phyloP scores from a whole-genome alignment of 495 filamentous ascomycete species.

The Neurospora sp. region DNA sequence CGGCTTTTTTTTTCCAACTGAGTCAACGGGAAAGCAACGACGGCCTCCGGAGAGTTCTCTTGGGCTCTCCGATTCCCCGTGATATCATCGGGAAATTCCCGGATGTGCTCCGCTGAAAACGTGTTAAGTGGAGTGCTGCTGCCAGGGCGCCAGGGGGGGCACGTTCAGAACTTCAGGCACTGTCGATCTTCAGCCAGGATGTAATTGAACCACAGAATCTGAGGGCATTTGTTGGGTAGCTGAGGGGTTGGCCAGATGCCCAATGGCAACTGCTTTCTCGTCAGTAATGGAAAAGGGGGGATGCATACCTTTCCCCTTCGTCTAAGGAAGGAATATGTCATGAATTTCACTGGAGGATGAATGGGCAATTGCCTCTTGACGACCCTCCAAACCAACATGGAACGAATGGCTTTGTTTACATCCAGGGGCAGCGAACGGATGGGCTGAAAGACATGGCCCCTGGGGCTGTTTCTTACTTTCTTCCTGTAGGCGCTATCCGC shows the following conservation, averaged over 20 bases:
- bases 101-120: not conserved
- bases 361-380: not conserved
- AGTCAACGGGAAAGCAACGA: not conserved
- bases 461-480: not conserved
- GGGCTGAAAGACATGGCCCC: not conserved
- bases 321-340: not conserved
- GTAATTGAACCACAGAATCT: not conserved
- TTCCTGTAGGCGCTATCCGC: not conserved
- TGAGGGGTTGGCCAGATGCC: not conserved
- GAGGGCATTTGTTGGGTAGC: not conserved
- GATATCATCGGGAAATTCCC: not conserved
- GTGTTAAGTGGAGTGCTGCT: not conserved
- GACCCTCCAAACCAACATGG: not conserved
- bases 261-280: not conserved
- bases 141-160: not conserved
- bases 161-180: not conserved
- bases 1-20: not conserved
- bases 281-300: not conserved
- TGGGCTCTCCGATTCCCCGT: not conserved
- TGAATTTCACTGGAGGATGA: not conserved
- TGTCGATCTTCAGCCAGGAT: not conserved
- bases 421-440: not conserved
- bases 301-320: not conserved
- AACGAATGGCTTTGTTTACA: not conserved
- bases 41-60: not conserved